A percentile compares a stretch with the other conserved stretches of the same genome.
Evolutionary conservation across 1,139 yeast genomes (phyloP).

Genomic region (Yamadazyma sp.): DNA sequence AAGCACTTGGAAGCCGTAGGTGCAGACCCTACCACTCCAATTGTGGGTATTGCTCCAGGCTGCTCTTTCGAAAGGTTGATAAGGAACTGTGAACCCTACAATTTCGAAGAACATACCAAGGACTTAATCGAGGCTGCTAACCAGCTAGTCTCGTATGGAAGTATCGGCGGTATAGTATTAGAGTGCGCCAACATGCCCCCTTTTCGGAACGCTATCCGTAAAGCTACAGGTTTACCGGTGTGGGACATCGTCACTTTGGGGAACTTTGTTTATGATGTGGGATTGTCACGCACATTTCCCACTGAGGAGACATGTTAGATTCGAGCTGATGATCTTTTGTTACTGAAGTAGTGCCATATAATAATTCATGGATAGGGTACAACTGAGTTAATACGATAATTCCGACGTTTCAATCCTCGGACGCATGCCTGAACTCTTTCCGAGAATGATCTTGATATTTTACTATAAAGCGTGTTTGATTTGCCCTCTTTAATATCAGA

Average conservation of each 20-base stretch:
- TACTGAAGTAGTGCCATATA: too few species aligned
- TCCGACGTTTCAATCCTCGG: neutral
- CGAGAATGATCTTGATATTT: too few species aligned
- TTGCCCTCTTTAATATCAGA: too few species aligned
- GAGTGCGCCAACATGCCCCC: slow-evolving; percentile 31
- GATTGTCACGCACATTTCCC: slow-evolving; percentile 9
- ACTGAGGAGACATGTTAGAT: slow-evolving; percentile 1
- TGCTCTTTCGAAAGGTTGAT: slow-evolving; percentile 20
- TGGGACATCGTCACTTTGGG: slow-evolving; percentile 23
- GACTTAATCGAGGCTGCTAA: slow-evolving; percentile 14
- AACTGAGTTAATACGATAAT: too few species aligned
- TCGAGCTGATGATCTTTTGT: neutral
- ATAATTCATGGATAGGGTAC: too few species aligned
- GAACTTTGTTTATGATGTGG: slow-evolving; percentile 12
- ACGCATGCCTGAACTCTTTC: neutral
- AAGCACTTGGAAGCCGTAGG: slow-evolving; percentile 27
- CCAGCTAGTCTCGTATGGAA: slow-evolving; percentile 14
- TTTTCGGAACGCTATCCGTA: slow-evolving; percentile 19
- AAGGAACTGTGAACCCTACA: slow-evolving; percentile 21
- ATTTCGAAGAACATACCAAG: slow-evolving; percentile 16
- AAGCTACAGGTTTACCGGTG: slow-evolving; percentile 18
- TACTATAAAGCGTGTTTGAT: too few species aligned
- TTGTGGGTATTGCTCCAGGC: slow-evolving; percentile 19
- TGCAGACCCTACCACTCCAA: slow-evolving; percentile 17
- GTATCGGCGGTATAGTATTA: slow-evolving; percentile 24